Percentiles rank a stretch among this genome's conserved stretches.
Evolutionary conservation across 805 yeast genomes (phyloP).

Genomic region (Kluyveromyces starmeri): DNA sequence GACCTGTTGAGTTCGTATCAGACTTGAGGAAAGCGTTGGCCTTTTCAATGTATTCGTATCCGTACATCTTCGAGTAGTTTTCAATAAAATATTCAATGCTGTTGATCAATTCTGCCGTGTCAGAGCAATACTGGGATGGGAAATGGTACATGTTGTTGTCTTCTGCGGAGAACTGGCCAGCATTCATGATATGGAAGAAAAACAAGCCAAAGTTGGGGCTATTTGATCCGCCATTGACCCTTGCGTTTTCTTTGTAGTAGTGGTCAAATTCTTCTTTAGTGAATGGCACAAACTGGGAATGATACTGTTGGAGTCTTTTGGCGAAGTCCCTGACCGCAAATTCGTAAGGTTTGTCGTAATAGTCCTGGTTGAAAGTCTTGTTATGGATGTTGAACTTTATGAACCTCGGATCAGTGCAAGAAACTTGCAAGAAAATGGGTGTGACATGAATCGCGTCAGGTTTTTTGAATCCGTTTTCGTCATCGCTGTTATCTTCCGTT

Average conservation of each 20-base stretch:
- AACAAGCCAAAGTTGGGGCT: constrained; percentile 12
- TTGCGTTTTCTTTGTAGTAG: constrained; percentile 9
- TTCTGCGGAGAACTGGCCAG: constrained; percentile 12
- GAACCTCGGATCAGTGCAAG: constrained; percentile 44
- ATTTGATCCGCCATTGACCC: constrained; percentile 6
- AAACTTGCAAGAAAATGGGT: constrained; percentile 50
- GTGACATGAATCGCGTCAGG: constrained; percentile 26
- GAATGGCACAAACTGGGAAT: constrained; percentile 24
- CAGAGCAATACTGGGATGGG: constrained; percentile 12
- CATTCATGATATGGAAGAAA: constrained; percentile 16
- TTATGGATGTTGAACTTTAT: constrained; percentile 54
- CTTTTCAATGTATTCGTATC: constrained; percentile 16
- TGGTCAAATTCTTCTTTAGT: constrained; percentile 16
- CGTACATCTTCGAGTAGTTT: constrained; percentile 16
- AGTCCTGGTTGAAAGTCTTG: constrained; percentile 56
- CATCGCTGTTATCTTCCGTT: not conserved
- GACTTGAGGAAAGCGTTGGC: constrained; percentile 14
- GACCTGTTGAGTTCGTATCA: constrained; percentile 1
- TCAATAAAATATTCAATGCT: constrained; percentile 17
- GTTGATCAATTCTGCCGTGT: constrained; percentile 11
- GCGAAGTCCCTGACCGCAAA: constrained; percentile 52
- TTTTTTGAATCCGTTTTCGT: not conserved
- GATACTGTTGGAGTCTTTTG: constrained; percentile 44
- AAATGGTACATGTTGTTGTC: constrained; percentile 10
- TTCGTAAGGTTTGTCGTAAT: constrained; percentile 42